Percentiles rank a stretch among this genome's conserved stretches.
Evolutionary conservation across 2,329 filamentous ascomycete genomes (phyloP).

Genomic region (Cladophialophora exuberans): DNA sequence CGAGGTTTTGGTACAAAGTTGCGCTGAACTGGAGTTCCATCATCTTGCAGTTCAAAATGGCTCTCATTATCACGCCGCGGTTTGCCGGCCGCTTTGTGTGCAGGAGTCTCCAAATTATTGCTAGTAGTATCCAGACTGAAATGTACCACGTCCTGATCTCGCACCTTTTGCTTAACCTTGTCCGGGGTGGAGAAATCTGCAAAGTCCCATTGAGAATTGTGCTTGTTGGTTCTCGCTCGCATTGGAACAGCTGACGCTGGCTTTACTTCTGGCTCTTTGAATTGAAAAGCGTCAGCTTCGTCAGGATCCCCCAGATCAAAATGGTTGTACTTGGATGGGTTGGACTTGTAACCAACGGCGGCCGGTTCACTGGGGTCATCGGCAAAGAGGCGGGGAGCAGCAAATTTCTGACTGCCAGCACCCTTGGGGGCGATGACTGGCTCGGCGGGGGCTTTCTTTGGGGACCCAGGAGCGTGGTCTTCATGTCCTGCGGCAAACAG

Average conservation of each 20-base stretch:
- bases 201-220: slow-evolving; percentile 81
- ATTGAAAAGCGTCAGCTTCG: slow-evolving; percentile 34
- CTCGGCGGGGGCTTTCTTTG: slow-evolving; percentile 28
- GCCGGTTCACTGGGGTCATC: slow-evolving; percentile 54
- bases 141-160: slow-evolving; percentile 73
- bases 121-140: slow-evolving; percentile 76
- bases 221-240: slow-evolving; percentile 37
- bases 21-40: slow-evolving; percentile 43
- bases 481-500: slow-evolving; percentile 62
- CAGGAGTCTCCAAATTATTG: slow-evolving; percentile 41
- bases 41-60: slow-evolving; percentile 84
- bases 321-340: slow-evolving; percentile 81
- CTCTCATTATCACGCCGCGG: slow-evolving; percentile 77
- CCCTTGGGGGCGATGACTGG: slow-evolving; percentile 48
- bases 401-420: slow-evolving; percentile 53
- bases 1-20: slow-evolving; percentile 58
- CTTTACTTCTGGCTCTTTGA: slow-evolving; percentile 33
- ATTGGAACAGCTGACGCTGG: slow-evolving; percentile 29
- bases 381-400: slow-evolving; percentile 60
- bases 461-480: slow-evolving; percentile 37
- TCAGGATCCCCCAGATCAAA: slow-evolving; percentile 70
- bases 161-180: slow-evolving; percentile 68
- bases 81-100: slow-evolving; percentile 43
- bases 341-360: slow-evolving; percentile 59
- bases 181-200: slow-evolving; percentile 83